Evolutionary conservation across 495 filamentous ascomycete genomes (phyloP), one percentile per base, ranked within the genome.

Genomic region (Pseudomonodictys pantanalensis): DNA sequence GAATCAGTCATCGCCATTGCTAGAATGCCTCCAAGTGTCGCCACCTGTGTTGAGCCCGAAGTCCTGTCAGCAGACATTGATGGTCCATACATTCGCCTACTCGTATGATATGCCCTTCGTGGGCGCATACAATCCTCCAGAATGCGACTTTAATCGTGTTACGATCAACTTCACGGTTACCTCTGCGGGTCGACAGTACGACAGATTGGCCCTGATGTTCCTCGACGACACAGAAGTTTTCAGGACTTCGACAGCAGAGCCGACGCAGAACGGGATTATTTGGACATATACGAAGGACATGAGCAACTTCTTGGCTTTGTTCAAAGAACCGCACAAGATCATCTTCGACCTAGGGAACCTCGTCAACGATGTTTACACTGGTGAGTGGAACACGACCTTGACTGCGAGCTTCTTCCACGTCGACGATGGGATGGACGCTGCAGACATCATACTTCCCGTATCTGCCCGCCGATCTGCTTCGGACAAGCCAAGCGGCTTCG

Each of bases 181-280:
- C 1, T 89, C 86, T 2, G 71, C 76, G 56, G 91, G 91, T 0
- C 76, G 81, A 2, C 90, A 96, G 63, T 96, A 81, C 73, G 91
- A 96, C 44, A 35, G 91, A 6, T 76, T 96, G 9, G 90, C 84
- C 4, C 68, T 87, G 17, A 85, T 95, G 80, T 95, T 88, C 62
- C 76, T 95, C 47, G 86, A 85, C 15, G 88, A 92, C 69, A 82
- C 81, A 18, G 91, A 95, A 69, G 78, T 96, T 2, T 93, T 86
- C 76, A 78, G 91, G 23, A 95, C 91, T 2, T 92, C 89, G 11
- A 96, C 91, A 4, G 90, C 90, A 0, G 88, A 96, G 72, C 91
- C 91, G 2, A 89, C 83, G 0, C 47, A 65, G 1, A 77, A 79
- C 42, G 90, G 91, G 1, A 92, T 95, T 48, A 63, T 77, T 5